Base-by-base conservation (phyloP, 2,329 filamentous ascomycete genomes). In the Colletotrichum sansevieriae region DNA sequence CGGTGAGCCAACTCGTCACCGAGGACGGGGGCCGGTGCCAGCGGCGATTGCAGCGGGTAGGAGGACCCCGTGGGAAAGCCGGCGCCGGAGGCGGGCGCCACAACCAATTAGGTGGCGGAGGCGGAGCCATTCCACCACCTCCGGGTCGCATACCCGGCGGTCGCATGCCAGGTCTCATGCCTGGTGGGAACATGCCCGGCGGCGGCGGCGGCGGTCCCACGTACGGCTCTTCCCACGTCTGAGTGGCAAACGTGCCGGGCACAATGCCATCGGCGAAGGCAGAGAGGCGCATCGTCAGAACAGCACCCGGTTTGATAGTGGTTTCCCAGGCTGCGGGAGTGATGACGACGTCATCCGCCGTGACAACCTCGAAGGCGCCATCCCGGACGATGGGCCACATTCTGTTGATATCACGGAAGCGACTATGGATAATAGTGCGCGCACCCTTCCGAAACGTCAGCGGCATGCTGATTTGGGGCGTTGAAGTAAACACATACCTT, bases 271-370 rank as follows among this genome's bases (percentile, higher is more conserved):
- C 62, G 25, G 39, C 63, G 33, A 68, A 68, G 2, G 65, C 62
- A 3, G 65, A 68, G 9, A 68, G 29, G 18, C 65, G 61, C 65
- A 68, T 68, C 6, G 51, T 22, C 1, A 68, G 5, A 7, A 60
- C 18, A 12, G 61, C 65, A 35, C 62, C 62, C 13, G 65, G 65
- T 35, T 65, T 68, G 47, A 68, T 22, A 4, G 62, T 68, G n/a
- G 55, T 12, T 5, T n/a, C 22, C 65, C 65, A 68, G 6, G 62
- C 61, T n/a, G 44, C 54, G 2, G 65, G 65, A 35, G 55, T 55
- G 41, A 68, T 44, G 3, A 68, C 49, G 1, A 22, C 29, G 49
- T 39, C 62, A 13, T 56, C 55, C 8, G 55, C 55, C 6, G 22
- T 33, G 35, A 68, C 54, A 13, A 68, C 22, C 35, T 68, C 65